A percentile compares a stretch with the other conserved stretches of the same genome.
phyloP scores from a whole-genome alignment of 495 filamentous ascomycete genomes.

The Elasticomyces elasticus region DNA sequence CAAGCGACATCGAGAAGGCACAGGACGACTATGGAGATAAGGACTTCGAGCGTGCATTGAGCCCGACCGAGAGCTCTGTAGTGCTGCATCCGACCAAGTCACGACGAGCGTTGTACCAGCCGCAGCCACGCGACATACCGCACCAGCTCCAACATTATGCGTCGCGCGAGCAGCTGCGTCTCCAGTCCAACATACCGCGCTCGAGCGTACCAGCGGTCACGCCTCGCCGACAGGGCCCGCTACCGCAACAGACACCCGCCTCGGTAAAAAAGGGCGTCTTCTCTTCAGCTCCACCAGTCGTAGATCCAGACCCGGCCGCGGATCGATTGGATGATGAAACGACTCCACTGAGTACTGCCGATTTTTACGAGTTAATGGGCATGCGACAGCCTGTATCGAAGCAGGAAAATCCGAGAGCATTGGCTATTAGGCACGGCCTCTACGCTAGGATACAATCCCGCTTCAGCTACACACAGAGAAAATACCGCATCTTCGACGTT shows the following conservation, averaged over 20 bases:
- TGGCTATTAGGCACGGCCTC: constrained; percentile 11
- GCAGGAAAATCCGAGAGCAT: constrained; percentile 7
- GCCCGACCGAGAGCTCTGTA: not conserved
- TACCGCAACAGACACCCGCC: not conserved
- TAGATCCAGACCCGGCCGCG: constrained; percentile 16
- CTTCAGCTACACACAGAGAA: constrained; percentile 6
- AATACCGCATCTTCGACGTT: constrained; percentile 14
- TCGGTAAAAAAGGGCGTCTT: constrained; percentile 5
- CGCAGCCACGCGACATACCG: not conserved
- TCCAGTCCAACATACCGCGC: not conserved
- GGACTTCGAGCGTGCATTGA: constrained; percentile 12
- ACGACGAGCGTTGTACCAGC: not conserved
- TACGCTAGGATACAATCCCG: constrained; percentile 3
- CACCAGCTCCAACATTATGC: constrained; percentile 1
- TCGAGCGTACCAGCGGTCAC: not conserved
- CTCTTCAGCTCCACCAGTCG: not conserved
- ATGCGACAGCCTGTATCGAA: constrained; percentile 6
- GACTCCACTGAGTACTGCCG: constrained; percentile 3
- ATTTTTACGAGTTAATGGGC: constrained; percentile 22
- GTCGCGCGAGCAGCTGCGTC: not conserved
- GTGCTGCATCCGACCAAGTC: constrained; percentile 1
- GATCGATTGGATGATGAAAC: constrained; percentile 10
- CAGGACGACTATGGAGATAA: constrained; percentile 7
- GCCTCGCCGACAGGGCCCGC: not conserved
- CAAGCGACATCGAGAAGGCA: constrained; percentile 8